These are phyloP conservation scores for Neohortaea acidophila DNA, from an alignment of 495 filamentous ascomycete genomes.

Conservation along the genomic window DNA sequence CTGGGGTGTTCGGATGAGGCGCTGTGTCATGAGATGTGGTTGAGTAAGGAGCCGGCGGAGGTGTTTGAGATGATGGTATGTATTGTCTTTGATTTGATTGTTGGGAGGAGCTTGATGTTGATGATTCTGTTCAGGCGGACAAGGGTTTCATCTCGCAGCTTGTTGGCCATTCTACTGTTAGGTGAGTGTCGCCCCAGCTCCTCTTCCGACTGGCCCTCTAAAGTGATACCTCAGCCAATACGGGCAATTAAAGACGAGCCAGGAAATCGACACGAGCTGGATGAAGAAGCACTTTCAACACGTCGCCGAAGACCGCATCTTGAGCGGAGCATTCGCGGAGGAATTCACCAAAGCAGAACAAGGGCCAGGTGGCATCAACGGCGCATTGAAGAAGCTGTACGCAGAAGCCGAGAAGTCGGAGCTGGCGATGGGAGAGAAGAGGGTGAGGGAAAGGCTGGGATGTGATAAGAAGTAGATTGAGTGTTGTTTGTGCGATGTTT, in stretches of 20 bases:
- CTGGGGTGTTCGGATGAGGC: constrained; percentile 13
- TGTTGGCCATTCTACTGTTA: not conserved
- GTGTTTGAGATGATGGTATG: not conserved
- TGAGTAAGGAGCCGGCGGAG: constrained; percentile 14
- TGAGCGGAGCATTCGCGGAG: constrained; percentile 11
- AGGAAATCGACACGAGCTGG: constrained; percentile 8
- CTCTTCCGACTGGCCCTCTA: constrained; percentile 4
- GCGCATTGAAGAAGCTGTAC: constrained; percentile 7
- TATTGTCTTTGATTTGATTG: not conserved
- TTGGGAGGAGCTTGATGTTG: too few relatives aligned
- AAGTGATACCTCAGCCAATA: constrained; percentile 11
- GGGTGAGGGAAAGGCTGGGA: constrained; percentile 13
- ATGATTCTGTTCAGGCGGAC: constrained; percentile 9
- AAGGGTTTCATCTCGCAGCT: not conserved
- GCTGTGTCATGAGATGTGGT: constrained; percentile 14
- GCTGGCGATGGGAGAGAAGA: constrained; percentile 11
- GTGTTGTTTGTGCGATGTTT: too few relatives aligned
- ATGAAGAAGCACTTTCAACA: constrained; percentile 12
- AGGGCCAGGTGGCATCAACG: constrained; percentile 5
- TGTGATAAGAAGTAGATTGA: too few relatives aligned
- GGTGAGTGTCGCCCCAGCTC: not conserved
- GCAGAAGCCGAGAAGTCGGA: constrained; percentile 12
- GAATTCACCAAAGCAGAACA: constrained; percentile 11
- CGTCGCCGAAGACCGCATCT: constrained; percentile 11
- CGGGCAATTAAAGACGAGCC: constrained; percentile 15